Base-by-base conservation (phyloP, 768 basidiomycete genomes). In the Melanogaster broomeanus region DNA sequence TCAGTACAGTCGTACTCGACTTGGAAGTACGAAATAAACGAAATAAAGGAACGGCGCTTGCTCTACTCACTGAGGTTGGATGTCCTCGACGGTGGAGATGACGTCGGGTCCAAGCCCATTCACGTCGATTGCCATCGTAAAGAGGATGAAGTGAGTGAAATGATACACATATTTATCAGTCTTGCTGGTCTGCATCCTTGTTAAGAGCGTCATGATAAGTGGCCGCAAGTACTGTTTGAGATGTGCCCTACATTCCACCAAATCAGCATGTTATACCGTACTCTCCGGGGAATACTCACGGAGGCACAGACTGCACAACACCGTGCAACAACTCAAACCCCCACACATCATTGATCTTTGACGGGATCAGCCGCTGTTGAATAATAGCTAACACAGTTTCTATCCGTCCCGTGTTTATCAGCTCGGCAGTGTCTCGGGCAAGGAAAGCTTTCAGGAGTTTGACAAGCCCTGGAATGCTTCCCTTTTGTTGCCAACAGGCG, bases 401-500 rank as follows among this genome's bases (percentile, higher is more conserved):
- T 13, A 93, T 72, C 63, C 96, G 93, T 0, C 86, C 86, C 15
- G 79, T 71, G 9, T 74, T 77, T 27, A 85, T 75, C 78, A 98
- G 89, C 57, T 82, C 74, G 1, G 63, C 61, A 10, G 82, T 79
- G 49, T 92, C 94, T 27, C 88, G 79, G 0, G 78, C 71, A 13
- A 99, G 73, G 72, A 91, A 93, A 7, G 93, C 91, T 45, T 87
- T 87, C 46, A 98, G 76, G 16, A 98, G 75, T 59, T 90, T 85
- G 18, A 96, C 93, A 2, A 99, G 80, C 1, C 94, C 95, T 0
- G 97, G 97, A 38, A 99, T 85, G 63, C 88, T 94, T 11, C 97
- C 97, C 61, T 95, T 88, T 66, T 93, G 91, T 65, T 88, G 85
- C 96, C 97, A 99, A 6, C 88, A 78, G 0, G 84, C 76, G 1